Percentiles rank a stretch among this genome's conserved stretches.
Evolutionary conservation across 2,329 filamentous ascomycete species (phyloP).

Genomic region (Raffaelea albimanens): DNA sequence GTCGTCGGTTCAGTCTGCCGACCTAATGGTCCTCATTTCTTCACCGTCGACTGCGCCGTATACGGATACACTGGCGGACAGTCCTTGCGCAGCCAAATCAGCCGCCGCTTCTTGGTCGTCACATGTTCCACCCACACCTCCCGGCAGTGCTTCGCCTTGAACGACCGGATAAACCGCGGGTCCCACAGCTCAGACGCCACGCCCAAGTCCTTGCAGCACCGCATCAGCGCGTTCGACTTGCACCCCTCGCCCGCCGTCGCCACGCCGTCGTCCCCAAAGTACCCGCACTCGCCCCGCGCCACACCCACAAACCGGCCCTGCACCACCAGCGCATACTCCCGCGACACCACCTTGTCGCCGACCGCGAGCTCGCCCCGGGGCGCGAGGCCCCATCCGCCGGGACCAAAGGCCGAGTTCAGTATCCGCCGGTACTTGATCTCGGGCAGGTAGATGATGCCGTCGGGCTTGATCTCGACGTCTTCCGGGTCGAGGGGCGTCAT

Average conservation of each 20-base stretch:
- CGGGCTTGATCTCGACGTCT: conserved; percentile 94
- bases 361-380: conserved; percentile 79
- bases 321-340: conserved; percentile 87
- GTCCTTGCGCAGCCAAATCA: conserved; percentile 80
- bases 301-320: conserved; percentile 88
- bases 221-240: conserved; percentile 95
- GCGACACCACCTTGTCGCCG: conserved; percentile 69
- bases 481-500: conserved; percentile 55
- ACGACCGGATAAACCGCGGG: conserved; percentile 77
- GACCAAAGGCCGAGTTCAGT: conserved; percentile 83
- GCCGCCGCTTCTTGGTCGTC: conserved; percentile 77
- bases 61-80: conserved; percentile 59
- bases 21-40: no score
- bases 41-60: conserved; percentile 16
- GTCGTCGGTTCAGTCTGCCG: no score
- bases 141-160: conserved; percentile 63
- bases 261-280: conserved; percentile 82
- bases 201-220: conserved; percentile 95
- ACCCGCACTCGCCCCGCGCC: conserved; percentile 88
- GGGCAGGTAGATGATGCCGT: conserved; percentile 90
- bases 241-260: conserved; percentile 93
- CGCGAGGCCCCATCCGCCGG: conserved; percentile 90
- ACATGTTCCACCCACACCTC: conserved; percentile 88
- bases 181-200: conserved; percentile 96
- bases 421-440: conserved; percentile 97